Evolutionary conservation across 1,284 basidiomycete species (phyloP).

Genomic region (Rugosomyces carneus): DNA sequence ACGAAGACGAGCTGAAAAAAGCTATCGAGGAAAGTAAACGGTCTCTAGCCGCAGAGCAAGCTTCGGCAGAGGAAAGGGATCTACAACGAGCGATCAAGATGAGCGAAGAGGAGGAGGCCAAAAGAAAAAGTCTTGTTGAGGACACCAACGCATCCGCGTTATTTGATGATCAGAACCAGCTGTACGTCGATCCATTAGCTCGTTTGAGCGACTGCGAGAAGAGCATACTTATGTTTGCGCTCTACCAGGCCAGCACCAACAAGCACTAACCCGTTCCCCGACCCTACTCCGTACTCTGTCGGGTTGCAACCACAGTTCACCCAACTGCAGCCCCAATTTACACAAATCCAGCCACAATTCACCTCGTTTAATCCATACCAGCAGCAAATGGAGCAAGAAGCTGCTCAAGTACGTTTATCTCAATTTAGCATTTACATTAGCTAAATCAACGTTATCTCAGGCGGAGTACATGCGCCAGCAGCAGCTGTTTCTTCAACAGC

Average conservation of each 20-base stretch:
- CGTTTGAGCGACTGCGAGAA: not conserved
- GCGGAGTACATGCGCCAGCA: conserved; percentile 73
- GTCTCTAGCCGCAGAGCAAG: conserved; percentile 69
- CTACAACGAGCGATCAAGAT: conserved; percentile 72
- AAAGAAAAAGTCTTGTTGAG: conserved; percentile 62
- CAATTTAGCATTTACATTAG: conserved; percentile 1
- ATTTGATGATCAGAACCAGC: conserved; percentile 82
- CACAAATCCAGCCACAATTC: conserved; percentile 55
- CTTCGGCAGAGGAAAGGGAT: conserved; percentile 72
- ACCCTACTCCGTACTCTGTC: conserved; percentile 53
- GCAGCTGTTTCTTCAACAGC: conserved; percentile 55
- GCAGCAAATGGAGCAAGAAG: conserved; percentile 88
- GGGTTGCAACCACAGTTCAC: conserved; percentile 54
- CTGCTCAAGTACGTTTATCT: conserved; percentile 44
- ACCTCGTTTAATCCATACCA: conserved; percentile 98
- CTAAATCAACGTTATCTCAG: conserved; percentile 22
- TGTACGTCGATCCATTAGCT: conserved; percentile 35
- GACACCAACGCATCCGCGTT: conserved; percentile 71
- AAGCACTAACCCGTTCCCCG: conserved; percentile 57
- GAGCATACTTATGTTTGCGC: conserved; percentile 9
- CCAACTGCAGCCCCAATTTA: conserved; percentile 47
- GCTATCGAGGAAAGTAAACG: conserved; percentile 89
- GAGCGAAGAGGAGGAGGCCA: conserved; percentile 85
- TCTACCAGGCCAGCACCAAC: conserved; percentile 27
- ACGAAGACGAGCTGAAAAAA: conserved; percentile 76